A percentile compares a stretch with the other conserved stretches of the same genome.
These are phyloP conservation scores for Chlorencoelia australis DNA, from an alignment of 2,329 filamentous ascomycete genomes.

Conservation along the genomic window DNA sequence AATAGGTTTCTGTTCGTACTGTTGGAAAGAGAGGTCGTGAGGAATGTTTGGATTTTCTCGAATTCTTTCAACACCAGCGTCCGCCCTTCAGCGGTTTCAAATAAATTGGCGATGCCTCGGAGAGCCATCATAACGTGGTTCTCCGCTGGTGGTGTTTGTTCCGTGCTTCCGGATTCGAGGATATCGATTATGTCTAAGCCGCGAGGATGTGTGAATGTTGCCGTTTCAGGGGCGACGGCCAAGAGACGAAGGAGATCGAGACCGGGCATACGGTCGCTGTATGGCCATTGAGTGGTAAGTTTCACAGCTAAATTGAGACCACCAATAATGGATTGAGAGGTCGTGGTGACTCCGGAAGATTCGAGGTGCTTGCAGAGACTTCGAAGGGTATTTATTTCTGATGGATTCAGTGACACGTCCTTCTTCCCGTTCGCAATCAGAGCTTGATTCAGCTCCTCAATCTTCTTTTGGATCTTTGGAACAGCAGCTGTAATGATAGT, in stretches of 20 bases:
- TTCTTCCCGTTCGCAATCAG: slow-evolving; percentile 64
- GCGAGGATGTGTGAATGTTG: slow-evolving; percentile 44
- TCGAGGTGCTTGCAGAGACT: slow-evolving; percentile 55
- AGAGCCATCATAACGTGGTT: slow-evolving; percentile 86
- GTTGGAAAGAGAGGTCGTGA: slow-evolving; percentile 53
- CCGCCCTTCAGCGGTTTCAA: slow-evolving; percentile 64
- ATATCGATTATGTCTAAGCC: slow-evolving; percentile 48
- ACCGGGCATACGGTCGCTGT: slow-evolving; percentile 67
- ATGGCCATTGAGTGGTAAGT: slow-evolving; percentile 70
- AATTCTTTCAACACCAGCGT: slow-evolving; percentile 48
- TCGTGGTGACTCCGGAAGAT: slow-evolving; percentile 29
- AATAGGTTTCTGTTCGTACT: slow-evolving; percentile 69
- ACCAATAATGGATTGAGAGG: slow-evolving; percentile 37
- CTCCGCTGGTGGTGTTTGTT: slow-evolving; percentile 47
- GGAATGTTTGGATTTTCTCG: slow-evolving; percentile 35
- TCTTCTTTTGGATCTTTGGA: slow-evolving; percentile 62
- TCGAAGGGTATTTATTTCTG: slow-evolving; percentile 54
- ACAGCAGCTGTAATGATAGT: slow-evolving; percentile 66
- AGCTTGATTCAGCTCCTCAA: slow-evolving; percentile 63
- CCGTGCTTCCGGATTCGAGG: slow-evolving; percentile 49
- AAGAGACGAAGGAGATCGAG: slow-evolving; percentile 83
- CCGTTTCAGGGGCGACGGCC: slow-evolving; percentile 57
- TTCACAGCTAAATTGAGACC: slow-evolving; percentile 58
- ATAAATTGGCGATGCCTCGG: slow-evolving; percentile 75
- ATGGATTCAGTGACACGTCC: slow-evolving; percentile 61